Evolutionary conservation across 2,329 filamentous ascomycete species (phyloP), one percentile per base, ranked within the genome.

Genomic region (Aspergillus texensis): DNA sequence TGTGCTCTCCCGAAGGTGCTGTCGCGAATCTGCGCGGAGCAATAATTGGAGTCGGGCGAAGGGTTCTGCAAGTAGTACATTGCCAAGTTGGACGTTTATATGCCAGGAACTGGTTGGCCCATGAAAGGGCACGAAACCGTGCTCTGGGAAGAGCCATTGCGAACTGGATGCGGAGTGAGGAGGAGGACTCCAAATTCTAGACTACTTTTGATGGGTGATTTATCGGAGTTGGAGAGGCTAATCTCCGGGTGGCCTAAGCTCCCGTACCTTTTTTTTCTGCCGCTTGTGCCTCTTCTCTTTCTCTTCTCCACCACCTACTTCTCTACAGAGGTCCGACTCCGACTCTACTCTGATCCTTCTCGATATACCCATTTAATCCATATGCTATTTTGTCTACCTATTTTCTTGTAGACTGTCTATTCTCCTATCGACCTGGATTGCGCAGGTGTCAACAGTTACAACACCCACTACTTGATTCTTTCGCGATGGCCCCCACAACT

Each of bases 191-290:
- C 60, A 64, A 34, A 21, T n/a, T 32, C 48, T 30, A 11, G 48
- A 30, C 16, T 30, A n/a, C 46, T n/a, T 50, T 50, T 63, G 67
- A 57, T 65, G 70, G 67, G 68, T 69, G 59, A 69, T 70, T 72
- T 61, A 68, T 71, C 72, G 69, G 71, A 71, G 70, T 65, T 69
- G 66, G 59, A 61, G 39, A 67, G 52, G 34, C 32, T 55, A 64
- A 68, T 69, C 66, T 69, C 68, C 69, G 70, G 70, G 65, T 78
- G 76, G 76, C 74, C 76, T 72, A 72, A 78, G 76, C 75, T 77
- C 67, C 68, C 62, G 68, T 65, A 66, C 66, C 69, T 71, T 73
- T 71, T 71, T 71, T 63, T 66, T 55, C 53, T 58, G 24, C 43
- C 16, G 34, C 60, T 34, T 41, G 32, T 62, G 56, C 41, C 60